phyloP scores from a whole-genome alignment of 345 rosid species.

The Moricandia arvensis region DNA sequence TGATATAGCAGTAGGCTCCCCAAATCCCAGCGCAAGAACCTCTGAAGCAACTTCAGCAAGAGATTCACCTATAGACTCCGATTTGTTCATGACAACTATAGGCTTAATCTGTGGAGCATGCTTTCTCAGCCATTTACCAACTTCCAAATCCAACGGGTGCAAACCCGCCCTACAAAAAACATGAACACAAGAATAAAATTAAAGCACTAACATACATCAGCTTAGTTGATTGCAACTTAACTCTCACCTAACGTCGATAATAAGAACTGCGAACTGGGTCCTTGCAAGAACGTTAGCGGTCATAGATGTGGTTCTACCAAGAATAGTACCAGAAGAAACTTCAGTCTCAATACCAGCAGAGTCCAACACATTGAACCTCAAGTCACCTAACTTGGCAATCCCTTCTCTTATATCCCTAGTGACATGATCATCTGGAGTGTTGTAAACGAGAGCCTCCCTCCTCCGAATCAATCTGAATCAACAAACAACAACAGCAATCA shows the following conservation, averaged over 20 bases:
- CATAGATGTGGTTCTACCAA: conserved; percentile 78
- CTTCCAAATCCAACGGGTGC: conserved; percentile 93
- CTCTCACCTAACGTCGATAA: conserved; percentile 73
- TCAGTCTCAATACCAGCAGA: conserved; percentile 98
- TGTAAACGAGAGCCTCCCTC: conserved; percentile 91
- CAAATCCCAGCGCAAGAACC: conserved; percentile 68
- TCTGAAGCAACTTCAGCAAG: conserved; percentile 68
- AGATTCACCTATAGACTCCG: conserved; percentile 64
- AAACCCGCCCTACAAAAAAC: conserved; percentile 58
- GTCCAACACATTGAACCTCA: conserved; percentile 82
- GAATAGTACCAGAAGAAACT: conserved; percentile 82
- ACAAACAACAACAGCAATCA: neutral
- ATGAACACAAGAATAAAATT: neutral
- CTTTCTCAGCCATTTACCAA: conserved; percentile 89
- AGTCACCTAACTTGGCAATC: conserved; percentile 79
- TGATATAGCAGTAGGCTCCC: conserved; percentile 87
- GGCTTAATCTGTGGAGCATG: conserved; percentile 74
- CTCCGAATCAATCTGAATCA: conserved; percentile 71
- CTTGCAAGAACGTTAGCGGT: conserved; percentile 78
- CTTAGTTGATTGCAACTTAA: neutral
- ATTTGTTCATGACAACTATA: conserved; percentile 78
- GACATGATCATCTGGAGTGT: conserved; percentile 93
- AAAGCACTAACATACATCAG: neutral
- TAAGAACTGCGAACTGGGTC: conserved; percentile 76
- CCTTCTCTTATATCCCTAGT: conserved; percentile 94